Percentiles rank a stretch among this genome's conserved stretches.
These are phyloP conservation scores for Neoascochyta sp. DNA, from an alignment of 2,329 filamentous ascomycete species.

Conservation along the genomic window DNA sequence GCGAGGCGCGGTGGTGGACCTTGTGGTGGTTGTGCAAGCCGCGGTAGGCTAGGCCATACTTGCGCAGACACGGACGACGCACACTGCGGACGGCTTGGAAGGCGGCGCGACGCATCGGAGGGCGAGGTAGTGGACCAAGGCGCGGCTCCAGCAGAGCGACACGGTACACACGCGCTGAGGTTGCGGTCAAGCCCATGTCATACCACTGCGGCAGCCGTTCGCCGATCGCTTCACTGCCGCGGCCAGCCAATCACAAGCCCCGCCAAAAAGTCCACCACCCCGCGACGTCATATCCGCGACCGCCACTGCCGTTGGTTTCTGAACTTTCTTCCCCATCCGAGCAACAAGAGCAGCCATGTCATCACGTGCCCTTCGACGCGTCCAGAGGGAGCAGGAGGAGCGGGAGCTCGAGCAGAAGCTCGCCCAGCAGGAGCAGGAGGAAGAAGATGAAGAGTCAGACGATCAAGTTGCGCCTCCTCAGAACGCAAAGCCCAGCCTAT, in stretches of 20 bases:
- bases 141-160: no score
- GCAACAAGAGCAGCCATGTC: slow-evolving; percentile 50
- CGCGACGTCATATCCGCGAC: slow-evolving; percentile 18
- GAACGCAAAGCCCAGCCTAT: slow-evolving; percentile 42
- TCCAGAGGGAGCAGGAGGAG: slow-evolving; percentile 60
- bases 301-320: no score
- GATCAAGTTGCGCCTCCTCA: slow-evolving; percentile 32
- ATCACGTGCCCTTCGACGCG: slow-evolving; percentile 61
- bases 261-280: slow-evolving; percentile 8
- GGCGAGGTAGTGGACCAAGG: slow-evolving; percentile 1
- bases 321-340: no score
- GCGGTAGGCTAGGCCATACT: slow-evolving; percentile 50
- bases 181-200: no score
- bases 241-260: slow-evolving; percentile 10
- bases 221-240: no score
- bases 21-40: slow-evolving; percentile 41
- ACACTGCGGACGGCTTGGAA: slow-evolving; percentile 65
- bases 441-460: slow-evolving; percentile 39
- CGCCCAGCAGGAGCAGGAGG: slow-evolving; percentile 34
- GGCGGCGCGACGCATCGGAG: slow-evolving; percentile 69
- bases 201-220: no score
- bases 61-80: slow-evolving; percentile 61
- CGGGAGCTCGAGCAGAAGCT: slow-evolving; percentile 47
- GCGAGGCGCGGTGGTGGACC: slow-evolving; percentile 33
- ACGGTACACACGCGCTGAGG: no score